Base-by-base conservation (phyloP, 805 yeast genomes). In the Saturnispora quitensis region DNA sequence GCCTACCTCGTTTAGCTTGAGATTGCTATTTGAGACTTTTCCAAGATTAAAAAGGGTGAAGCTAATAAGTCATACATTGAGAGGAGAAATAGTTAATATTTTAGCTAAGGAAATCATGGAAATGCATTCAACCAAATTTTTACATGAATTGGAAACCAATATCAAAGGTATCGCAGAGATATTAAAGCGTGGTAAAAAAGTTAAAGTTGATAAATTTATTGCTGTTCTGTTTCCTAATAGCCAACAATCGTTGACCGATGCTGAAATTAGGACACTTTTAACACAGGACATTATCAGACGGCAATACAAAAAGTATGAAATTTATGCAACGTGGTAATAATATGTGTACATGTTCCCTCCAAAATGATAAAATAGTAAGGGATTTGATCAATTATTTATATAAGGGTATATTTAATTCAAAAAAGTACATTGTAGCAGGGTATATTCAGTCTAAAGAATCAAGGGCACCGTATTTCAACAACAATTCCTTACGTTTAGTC, bases 381-480 rank as follows among this genome's bases (percentile, higher is more conserved):
- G 17, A 3, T 18, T 38, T 38, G 34, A 10, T 18, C 8, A 6
- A 38, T 38, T 38, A 10, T 38, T 38, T 38, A 38, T 38, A 38
- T 20, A 38, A 20, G 42, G 42, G 42, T 38, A 38, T 38, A 45
- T 9, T 44, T 25, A 22, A 20, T 40, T 24, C n/a, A 15, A 40
- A 20, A 40, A 40, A n/a, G 18, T 20, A 15, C 15, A 22, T 28
- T 17, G 34, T 40, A 66, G 68, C 28, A 38, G 34, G 15, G 15
- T 13, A 38, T 28, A 17, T 17, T 40, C 20, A 12, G 28, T 46
- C 25, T 9, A 17, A 20, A 18, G 24, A 10, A 17, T 38, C 42
- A 38, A 38, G 22, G 18, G 42, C 42, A 15, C 76, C 78, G 53
- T 77, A 76, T 53, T 65, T 71, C 31, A 56, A 65, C 5, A 72